Percentiles rank a stretch among this genome's conserved stretches.
phyloP scores from a whole-genome alignment of 192 early-diverging fungal species.

The Backusella tarrabulga region DNA sequence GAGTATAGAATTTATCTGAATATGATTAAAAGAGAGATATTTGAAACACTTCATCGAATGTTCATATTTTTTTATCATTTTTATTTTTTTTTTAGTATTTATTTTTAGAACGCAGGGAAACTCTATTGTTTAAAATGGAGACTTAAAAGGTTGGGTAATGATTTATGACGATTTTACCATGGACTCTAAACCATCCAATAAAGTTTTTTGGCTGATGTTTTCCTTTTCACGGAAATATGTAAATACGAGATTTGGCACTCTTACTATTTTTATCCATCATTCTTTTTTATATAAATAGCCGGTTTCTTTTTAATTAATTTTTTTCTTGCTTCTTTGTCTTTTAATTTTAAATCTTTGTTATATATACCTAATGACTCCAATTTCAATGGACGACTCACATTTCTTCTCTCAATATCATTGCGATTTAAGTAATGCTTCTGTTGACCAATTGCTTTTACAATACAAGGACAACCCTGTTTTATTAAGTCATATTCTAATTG shows the following conservation, averaged over 20 bases:
- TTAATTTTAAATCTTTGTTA: not conserved
- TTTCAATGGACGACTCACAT: not conserved
- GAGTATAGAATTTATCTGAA: not conserved
- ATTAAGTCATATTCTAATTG: conserved; percentile 6
- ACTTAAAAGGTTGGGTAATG: not conserved
- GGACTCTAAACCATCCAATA: not conserved
- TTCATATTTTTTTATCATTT: not conserved
- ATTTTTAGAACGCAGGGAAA: not conserved
- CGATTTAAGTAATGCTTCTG: not conserved
- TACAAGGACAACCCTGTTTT: not conserved
- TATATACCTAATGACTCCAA: not conserved
- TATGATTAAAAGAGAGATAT: not conserved
- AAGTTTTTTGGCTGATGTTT: not conserved
- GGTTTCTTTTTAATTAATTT: not conserved
- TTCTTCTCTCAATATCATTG: not conserved
- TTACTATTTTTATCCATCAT: not conserved
- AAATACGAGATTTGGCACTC: not conserved
- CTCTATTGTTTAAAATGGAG: not conserved
- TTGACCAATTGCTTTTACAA: not conserved
- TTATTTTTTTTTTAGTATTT: not conserved
- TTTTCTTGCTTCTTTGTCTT: not conserved
- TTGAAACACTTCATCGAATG: not conserved
- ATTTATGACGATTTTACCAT: not conserved
- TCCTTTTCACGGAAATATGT: not conserved
- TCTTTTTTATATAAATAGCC: not conserved